Evolutionary conservation across 2,329 filamentous ascomycete genomes (phyloP), one percentile per base, ranked within the genome.

Genomic region (Alternaria burnsii): DNA sequence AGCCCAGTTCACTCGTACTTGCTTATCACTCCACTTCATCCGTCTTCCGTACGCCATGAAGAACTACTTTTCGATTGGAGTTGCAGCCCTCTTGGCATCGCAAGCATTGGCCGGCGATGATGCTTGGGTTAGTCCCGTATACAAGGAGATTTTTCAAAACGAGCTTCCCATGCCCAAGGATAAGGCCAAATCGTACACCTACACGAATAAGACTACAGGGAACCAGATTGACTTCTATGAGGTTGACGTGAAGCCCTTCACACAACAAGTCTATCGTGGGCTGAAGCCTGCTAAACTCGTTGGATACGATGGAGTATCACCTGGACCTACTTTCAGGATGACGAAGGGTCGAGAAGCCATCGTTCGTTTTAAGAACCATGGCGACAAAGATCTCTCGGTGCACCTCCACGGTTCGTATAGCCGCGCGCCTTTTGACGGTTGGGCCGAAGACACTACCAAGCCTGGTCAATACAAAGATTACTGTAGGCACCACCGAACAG

Each of bases 261-360:
- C 79, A 32, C 71, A 78, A 28, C 80, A 82, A 62, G 73, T 82
- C 18, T 84, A 83, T 62, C 78, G 78, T 11, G 73, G 78, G 32
- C 74, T 83, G 10, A 76, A 77, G 24, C 72, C 74, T 20, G 80
- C 82, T 2, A 74, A 75, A 22, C 70, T 83, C 26, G 75, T 82
- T 24, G 86, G 86, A 2, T 88, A 87, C 62, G 83, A 87, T 76
- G 86, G 85, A 20, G 83, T 84, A 5, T 82, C 82, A 5, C 85
- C 86, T 12, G 86, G 86, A 0, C 85, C 85, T 10, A 87, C 84
- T 2, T 83, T 86, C 65, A 73, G 81, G 20, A 79, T 86, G 55
- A 74, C 80, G 8, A 78, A 76, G 54, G 84, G 83, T 3, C 79
- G 80, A 6, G 84, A 88, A 73, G 80, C 81, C 5, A 80, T 88